Evolutionary conservation across 2,329 filamentous ascomycete genomes (phyloP).

Genomic region (Calonectria pteridis): DNA sequence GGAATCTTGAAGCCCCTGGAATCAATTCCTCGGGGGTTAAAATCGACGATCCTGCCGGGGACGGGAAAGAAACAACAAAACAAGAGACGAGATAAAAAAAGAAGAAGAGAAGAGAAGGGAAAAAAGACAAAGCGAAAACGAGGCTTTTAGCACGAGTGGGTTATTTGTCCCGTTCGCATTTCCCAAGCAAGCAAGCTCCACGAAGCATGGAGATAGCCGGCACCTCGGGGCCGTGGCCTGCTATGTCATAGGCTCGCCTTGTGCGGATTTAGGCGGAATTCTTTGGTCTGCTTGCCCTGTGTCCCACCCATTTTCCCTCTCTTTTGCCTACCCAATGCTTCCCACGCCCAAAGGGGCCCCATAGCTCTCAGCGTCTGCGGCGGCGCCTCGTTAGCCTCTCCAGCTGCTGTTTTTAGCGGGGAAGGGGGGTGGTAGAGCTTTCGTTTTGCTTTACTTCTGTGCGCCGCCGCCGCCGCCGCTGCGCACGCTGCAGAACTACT

Average conservation of each 20-base stretch:
- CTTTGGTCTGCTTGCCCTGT: not conserved
- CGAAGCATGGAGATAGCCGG: conserved; percentile 17
- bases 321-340: not conserved
- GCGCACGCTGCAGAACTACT: not conserved
- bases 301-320: not conserved
- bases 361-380: not conserved
- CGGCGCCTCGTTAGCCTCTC: not conserved
- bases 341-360: not conserved
- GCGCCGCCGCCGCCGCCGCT: not conserved
- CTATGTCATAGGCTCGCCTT: conserved; percentile 20
- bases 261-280: conserved; percentile 12
- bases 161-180: conserved; percentile 13
- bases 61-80: not conserved
- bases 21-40: not conserved
- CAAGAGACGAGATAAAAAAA: not conserved
- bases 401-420: not conserved
- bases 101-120: not conserved
- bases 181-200: conserved; percentile 13
- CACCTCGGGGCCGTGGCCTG: conserved; percentile 15
- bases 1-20: not conserved
- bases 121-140: not conserved
- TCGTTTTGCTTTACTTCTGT: not conserved
- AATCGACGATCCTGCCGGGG: not conserved
- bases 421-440: not conserved
- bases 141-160: conserved; percentile 10